Base-by-base conservation (phyloP, 768 basidiomycete species). In the Lactarius vividus region DNA sequence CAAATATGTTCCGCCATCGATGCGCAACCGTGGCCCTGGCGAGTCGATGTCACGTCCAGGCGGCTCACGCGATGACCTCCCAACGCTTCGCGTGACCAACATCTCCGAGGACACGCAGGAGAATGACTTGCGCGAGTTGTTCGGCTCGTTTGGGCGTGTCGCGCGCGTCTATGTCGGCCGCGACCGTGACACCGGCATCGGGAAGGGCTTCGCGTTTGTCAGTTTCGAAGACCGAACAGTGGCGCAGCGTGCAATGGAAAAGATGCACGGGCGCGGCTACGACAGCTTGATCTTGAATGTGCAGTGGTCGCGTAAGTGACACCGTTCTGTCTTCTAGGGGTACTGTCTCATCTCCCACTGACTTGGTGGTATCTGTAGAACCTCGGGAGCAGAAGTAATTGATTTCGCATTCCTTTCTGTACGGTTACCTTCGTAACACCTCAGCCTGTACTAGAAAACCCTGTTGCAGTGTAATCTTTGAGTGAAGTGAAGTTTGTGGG, bases 181-280 rank as follows among this genome's bases (percentile, higher is more conserved):
- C 54, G 97, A 99, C 75, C 83, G 94, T 61, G 96, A 97, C 72
- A 98, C 96, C 10, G 93, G 96, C 55, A 84, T 90, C 26, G 95
- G 95, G 64, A 97, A 96, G 77, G 96, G 96, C 57, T 97, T 96
- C 75, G 96, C 96, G 18, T 98, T 98, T 72, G 96, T 99, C 62
- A 93, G 90, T 75, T 99, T 97, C 73, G 96, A 98, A 74, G 88
- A 89, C 18, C 82, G 83, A 73, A 80, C 84, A 13, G 79, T 82
- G 61, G 97, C 93, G 23, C 92, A 96, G 77, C 84, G 81, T 74
- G 97, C 97, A 52, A 88, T 97, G 80, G 87, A 92, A 72, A 96
- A 94, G 77, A 87, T 95, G 70, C 83, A 98, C 72, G 96, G 96
- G 29, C 85, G 85, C 72, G 95, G 94, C 26, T 98, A 96, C 72